These are phyloP conservation scores for Lepidium sativum DNA, from an alignment of 345 rosid species.

Conservation along the genomic window DNA sequence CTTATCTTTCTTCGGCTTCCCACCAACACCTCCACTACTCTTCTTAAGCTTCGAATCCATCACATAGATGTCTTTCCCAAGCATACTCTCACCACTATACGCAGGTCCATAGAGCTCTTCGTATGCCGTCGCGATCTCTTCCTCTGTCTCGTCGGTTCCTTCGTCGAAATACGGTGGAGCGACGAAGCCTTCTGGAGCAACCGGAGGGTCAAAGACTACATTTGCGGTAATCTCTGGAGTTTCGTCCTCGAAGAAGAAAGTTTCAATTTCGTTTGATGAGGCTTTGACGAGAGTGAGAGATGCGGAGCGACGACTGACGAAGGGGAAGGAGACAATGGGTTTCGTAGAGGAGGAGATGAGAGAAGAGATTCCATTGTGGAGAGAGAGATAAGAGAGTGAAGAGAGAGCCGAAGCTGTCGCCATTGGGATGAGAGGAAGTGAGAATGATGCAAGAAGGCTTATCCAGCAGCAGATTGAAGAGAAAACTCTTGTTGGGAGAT, in stretches of 20 bases:
- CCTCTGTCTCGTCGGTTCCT: conserved; percentile 55
- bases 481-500: background rate
- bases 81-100: conserved; percentile 47
- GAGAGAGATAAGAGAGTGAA: conserved; percentile 31
- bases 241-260: conserved; percentile 41
- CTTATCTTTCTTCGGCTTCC: conserved; percentile 53
- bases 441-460: conserved; percentile 10
- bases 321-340: conserved; percentile 23
- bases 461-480: conserved; percentile 13
- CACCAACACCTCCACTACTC: conserved; percentile 32
- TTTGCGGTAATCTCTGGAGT: conserved; percentile 35
- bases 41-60: conserved; percentile 65
- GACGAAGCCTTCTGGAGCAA: conserved; percentile 52
- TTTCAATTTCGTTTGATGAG: conserved; percentile 35
- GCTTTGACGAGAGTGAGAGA: conserved; percentile 22
- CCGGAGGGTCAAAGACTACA: conserved; percentile 49
- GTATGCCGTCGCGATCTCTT: conserved; percentile 60
- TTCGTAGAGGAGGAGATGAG: conserved; percentile 18
- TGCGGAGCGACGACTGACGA: conserved; percentile 6
- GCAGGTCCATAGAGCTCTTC: conserved; percentile 85
- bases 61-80: conserved; percentile 53
- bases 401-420: conserved; percentile 34
- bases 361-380: conserved; percentile 16
- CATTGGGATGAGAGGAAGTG: conserved; percentile 23
- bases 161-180: conserved; percentile 66